These are phyloP conservation scores for Ophiostoma quercus DNA, from an alignment of 2,329 filamentous ascomycete genomes.

Conservation along the genomic window DNA sequence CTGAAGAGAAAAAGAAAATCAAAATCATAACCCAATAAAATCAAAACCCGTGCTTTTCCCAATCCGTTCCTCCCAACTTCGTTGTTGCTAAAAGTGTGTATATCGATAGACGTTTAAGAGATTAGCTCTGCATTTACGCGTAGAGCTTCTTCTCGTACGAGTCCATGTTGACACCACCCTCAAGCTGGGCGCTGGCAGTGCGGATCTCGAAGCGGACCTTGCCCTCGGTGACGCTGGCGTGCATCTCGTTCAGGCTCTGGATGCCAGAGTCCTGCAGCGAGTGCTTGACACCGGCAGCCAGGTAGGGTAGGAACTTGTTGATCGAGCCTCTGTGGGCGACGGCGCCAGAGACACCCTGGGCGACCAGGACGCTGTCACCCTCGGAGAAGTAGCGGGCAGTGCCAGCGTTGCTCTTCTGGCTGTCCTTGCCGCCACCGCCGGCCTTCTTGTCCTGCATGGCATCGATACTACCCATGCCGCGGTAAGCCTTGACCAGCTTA, in stretches of 20 bases:
- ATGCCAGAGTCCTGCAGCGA: slow-evolving; percentile 93
- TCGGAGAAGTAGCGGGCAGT: slow-evolving; percentile 98
- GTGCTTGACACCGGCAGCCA: slow-evolving; percentile 93
- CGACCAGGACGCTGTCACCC: slow-evolving; percentile 88
- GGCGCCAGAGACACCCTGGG: slow-evolving; percentile 88
- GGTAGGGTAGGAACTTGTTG: slow-evolving; percentile 92
- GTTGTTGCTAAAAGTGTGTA: background rate
- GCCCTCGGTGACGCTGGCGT: slow-evolving; percentile 67
- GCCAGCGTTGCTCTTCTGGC: slow-evolving; percentile 80
- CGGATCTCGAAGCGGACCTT: slow-evolving; percentile 87
- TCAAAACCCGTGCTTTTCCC: slow-evolving; percentile 5
- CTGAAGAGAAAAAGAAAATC: background rate
- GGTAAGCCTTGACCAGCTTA: slow-evolving; percentile 98
- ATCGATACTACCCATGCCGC: slow-evolving; percentile 97
- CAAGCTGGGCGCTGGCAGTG: slow-evolving; percentile 88
- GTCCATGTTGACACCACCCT: slow-evolving; percentile 97
- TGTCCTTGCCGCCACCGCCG: slow-evolving; percentile 64
- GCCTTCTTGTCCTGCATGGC: slow-evolving; percentile 99
- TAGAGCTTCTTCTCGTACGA: slow-evolving; percentile 99
- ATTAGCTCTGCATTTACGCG: slow-evolving; percentile 48
- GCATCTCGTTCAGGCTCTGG: slow-evolving; percentile 71
- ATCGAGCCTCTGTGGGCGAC: slow-evolving; percentile 79
- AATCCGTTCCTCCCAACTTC: background rate
- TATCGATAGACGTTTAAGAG: background rate
- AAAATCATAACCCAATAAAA: slow-evolving; percentile 13